Evolutionary conservation across 768 basidiomycete genomes (phyloP).

Genomic region (Sistotremastrum niveocremeum): DNA sequence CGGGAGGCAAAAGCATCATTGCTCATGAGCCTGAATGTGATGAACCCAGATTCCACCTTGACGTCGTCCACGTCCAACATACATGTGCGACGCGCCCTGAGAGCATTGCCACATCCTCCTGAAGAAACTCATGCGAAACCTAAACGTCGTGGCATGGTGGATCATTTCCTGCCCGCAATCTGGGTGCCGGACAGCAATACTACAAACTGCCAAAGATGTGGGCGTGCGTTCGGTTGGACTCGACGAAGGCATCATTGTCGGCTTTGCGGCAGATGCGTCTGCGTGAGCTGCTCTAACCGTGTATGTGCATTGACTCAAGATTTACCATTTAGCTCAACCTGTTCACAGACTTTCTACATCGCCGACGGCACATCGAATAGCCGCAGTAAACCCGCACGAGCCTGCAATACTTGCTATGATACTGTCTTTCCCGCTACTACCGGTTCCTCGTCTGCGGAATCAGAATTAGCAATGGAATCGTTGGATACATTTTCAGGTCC

Average conservation of each 20-base stretch:
- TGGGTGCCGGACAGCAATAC: conserved; percentile 87
- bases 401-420: conserved; percentile 80
- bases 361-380: conserved; percentile 37
- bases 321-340: conserved; percentile 1
- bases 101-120: conserved; percentile 58
- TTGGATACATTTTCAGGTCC: conserved; percentile 24
- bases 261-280: conserved; percentile 76
- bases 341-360: conserved; percentile 67
- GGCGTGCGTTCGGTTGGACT: conserved; percentile 60
- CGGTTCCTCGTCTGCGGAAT: conserved; percentile 1
- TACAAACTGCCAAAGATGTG: conserved; percentile 78
- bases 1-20: conserved; percentile 56
- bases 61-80: conserved; percentile 65
- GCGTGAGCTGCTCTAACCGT: conserved; percentile 68
- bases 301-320: conserved; percentile 26
- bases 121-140: conserved; percentile 29
- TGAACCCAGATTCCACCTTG: conserved; percentile 68
- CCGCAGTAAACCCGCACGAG: conserved; percentile 50
- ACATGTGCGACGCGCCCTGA: conserved; percentile 59
- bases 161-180: conserved; percentile 79
- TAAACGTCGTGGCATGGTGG: conserved; percentile 38
- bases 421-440: conserved; percentile 55
- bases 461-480: no score
- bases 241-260: conserved; percentile 77
- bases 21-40: conserved; percentile 57